Evolutionary conservation across 2,329 filamentous ascomycete genomes (phyloP).

Genomic region (Talaromyces albobiverticillius): DNA sequence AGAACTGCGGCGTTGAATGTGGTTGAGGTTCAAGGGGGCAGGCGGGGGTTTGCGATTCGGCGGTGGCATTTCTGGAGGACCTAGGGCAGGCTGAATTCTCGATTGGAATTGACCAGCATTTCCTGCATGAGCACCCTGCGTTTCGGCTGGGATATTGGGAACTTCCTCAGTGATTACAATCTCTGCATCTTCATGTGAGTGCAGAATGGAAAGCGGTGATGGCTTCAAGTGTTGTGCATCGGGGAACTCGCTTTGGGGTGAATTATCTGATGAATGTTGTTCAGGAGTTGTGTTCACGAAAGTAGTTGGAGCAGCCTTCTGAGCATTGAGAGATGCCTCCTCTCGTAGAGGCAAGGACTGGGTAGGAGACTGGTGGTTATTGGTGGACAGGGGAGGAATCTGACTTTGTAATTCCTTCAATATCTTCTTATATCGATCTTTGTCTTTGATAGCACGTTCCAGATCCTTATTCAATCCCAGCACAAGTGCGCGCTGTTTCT

Average conservation of each 20-base stretch:
- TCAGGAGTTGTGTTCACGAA: not conserved
- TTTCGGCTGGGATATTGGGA: not conserved
- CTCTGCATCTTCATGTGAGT: not conserved
- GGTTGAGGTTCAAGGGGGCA: conserved; percentile 72
- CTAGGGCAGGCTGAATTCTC: not conserved
- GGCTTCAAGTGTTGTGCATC: not conserved
- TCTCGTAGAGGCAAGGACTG: conserved; percentile 1
- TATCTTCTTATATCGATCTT: conserved; percentile 89
- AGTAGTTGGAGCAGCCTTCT: not conserved
- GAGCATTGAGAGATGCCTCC: not conserved
- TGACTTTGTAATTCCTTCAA: conserved; percentile 69
- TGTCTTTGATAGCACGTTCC: conserved; percentile 86
- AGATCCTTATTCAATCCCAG: conserved; percentile 91
- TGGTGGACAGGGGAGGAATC: conserved; percentile 36
- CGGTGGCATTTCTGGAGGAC: conserved; percentile 41
- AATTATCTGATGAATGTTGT: not conserved
- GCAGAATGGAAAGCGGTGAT: not conserved
- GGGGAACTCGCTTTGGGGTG: not conserved
- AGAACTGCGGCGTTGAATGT: conserved; percentile 39
- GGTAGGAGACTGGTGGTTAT: conserved; percentile 18
- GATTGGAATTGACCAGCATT: not conserved
- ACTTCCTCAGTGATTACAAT: not conserved
- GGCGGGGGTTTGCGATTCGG: conserved; percentile 79
- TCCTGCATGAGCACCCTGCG: not conserved
- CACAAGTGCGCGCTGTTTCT: conserved; percentile 94